A percentile compares a stretch with the other conserved stretches of the same genome.
phyloP scores from a whole-genome alignment of 164 flowering plant genomes.

The Aristolochia fimbriata region DNA sequence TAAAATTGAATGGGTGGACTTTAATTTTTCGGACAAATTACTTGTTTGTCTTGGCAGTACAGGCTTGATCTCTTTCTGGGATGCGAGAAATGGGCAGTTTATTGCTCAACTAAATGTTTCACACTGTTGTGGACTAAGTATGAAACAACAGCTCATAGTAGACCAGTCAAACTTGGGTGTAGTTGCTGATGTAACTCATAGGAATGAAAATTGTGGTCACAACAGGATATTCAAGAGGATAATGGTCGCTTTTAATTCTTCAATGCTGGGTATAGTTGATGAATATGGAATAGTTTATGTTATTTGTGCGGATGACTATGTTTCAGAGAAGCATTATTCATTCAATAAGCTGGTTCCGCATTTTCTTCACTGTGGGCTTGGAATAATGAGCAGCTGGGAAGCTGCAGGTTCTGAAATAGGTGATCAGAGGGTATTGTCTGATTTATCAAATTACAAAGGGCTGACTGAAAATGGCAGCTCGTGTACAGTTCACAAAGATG shows the following conservation, averaged over 20 bases:
- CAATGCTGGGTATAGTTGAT: slow-evolving; percentile 65
- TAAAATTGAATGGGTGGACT: slow-evolving; percentile 61
- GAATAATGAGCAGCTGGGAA: slow-evolving; percentile 53
- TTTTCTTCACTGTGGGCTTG: slow-evolving; percentile 32
- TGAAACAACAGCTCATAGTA: slow-evolving; percentile 7
- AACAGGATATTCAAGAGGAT: slow-evolving; percentile 49
- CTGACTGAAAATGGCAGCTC: slow-evolving; percentile 6
- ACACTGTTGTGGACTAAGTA: slow-evolving; percentile 29
- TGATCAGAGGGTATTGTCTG: slow-evolving; percentile 27
- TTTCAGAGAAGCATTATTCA: slow-evolving; percentile 21
- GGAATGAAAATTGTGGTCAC: slow-evolving; percentile 5
- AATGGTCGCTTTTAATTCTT: slow-evolving; percentile 49
- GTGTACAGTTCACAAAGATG: slow-evolving; percentile 4
- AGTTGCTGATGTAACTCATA: slow-evolving; percentile 6
- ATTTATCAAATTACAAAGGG: slow-evolving; percentile 10
- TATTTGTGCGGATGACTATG: slow-evolving; percentile 30
- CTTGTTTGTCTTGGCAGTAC: slow-evolving; percentile 58
- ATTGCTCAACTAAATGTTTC: slow-evolving; percentile 42
- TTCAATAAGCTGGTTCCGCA: slow-evolving; percentile 29
- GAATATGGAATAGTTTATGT: slow-evolving; percentile 62
- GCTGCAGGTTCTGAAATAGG: slow-evolving; percentile 71
- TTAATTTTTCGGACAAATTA: slow-evolving; percentile 53
- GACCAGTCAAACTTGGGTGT: slow-evolving; percentile 12
- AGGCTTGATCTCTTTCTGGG: slow-evolving; percentile 50
- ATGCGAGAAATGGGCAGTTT: slow-evolving; percentile 48